Evolutionary conservation across 2,329 filamentous ascomycete species (phyloP), one percentile per base, ranked within the genome.

Genomic region (Sporothrix brasiliensis): DNA sequence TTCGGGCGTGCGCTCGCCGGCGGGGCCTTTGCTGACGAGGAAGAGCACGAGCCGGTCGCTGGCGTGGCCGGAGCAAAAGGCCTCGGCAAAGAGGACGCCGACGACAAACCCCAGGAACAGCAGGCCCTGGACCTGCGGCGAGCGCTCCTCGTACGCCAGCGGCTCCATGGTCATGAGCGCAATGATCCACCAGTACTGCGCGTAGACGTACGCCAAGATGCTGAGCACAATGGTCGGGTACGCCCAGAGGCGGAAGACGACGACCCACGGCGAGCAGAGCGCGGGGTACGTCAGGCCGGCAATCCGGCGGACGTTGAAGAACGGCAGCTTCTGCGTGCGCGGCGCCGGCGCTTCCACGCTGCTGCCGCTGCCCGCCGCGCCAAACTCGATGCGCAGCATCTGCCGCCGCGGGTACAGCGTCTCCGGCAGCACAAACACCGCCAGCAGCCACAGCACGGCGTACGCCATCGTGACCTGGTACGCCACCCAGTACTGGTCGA

Each of bases 101-200:
- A 88, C 74, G 4, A 87, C 80, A 3, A 88, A 76, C 0, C 86
- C 86, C 10, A 87, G 74, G 72, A 85, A 87, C 7, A 87, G 76
- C 0, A 88, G 16, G 73, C 85, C 85, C 73, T 87, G 85, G 41
- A 83, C 82, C 60, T 85, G 77, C 1, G 84, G 80, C 0, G 77
- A 76, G 71, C 84, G 83, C n/a, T 78, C 73, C n/a, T 75, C 75
- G 71, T 87, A 87, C 30, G 85, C 86, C 2, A 81, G 79, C 0
- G 85, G 85, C 3, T 85, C 77, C 78, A 85, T 81, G 2, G 85
- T 86, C 69, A 87, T 83, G 24, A 86, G 80, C 0, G 82, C 83
- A 13, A 86, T 72, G 5, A 86, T 79, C 85, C 85, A 87, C 84
- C 75, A 88, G 75, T 87, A 88, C 82, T 84, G 86, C 2, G 79